Evolutionary conservation across 2,329 filamentous ascomycete species (phyloP), one percentile per base, ranked within the genome.

Genomic region (Penicillium rolfsii): DNA sequence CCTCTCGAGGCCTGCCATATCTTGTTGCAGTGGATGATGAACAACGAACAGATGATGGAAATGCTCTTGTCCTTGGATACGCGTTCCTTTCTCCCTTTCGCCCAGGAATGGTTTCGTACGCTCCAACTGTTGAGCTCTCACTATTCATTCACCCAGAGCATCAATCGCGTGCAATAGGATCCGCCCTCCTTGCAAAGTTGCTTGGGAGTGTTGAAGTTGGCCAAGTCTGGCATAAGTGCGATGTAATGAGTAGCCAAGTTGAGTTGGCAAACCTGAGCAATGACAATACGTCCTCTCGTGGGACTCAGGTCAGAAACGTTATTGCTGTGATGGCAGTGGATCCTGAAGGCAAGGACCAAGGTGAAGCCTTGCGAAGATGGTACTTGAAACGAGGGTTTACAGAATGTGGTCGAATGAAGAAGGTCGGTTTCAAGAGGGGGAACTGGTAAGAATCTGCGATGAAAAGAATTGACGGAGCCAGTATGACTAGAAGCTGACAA

Each of bases 261-360:
- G 48, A 22, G 16, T 50, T 14, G 12, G 19, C 11, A 11, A 35
- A 28, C 4, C 8, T 5, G 2, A 24, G 2, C 3, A 12, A 40
- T 9, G 22, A 5, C 28, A 26, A 11, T 26, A 14, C 1, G 22
- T 12, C 50, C 5, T 7, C 22, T n/a, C 41, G 52, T 12, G 46
- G 22, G 14, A 36, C 49, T 2, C 48, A 48, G 35, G 64, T 63
- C 7, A 28, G 68, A 48, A 73, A 72, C 52, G 53, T 80, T 35
- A 64, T 80, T 40, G 76, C 76, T 4, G 67, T 74, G 45, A 79
- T 80, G 74, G 69, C 76, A 0, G 69, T 79, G 22, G 75, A 79
- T 66, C 70, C 74, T 19, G 67, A 71, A 2, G 67, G 67, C 4
- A 72, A 67, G 58, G 68, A 69, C 7, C 64, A 70, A 0, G 76